Evolutionary conservation across 2,329 filamentous ascomycete species (phyloP), one percentile per base, ranked within the genome.

Genomic region (Colletotrichum sp.): DNA sequence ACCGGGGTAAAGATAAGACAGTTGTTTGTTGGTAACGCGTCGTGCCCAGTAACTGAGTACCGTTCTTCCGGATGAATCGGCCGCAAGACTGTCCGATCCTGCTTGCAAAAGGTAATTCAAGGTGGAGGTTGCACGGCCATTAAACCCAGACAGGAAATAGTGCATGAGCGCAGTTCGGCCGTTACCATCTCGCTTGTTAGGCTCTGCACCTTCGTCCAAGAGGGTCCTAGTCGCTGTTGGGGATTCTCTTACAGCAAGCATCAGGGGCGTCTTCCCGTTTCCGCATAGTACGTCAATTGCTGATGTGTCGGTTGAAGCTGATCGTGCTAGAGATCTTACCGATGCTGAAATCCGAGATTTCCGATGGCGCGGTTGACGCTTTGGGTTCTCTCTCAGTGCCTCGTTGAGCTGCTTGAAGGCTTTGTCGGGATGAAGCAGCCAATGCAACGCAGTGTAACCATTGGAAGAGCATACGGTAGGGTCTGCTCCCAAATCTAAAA

Each of bases 131-230:
- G 64, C 10, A 6, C 64, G 64, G 6, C 64, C 64, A 9, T 48
- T 52, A n/a, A 67, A 32, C 10, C 39, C 36, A 7, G n/a, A 14
- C 32, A 24, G 39, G 14, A 67, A 67, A n/a, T 28, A 67, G 39
- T 52, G 64, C 64, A 67, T 67, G 13, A 67, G 36, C 2, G 64
- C 36, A 67, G 64, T 67, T 9, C 64, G 64, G 14, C 64, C 39
- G 6, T n/a, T 48, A 26, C 36, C 21, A 36, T 67, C 64, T 21
- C 39, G 36, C 64, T 93, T 43, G 82, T 91, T 26, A 85, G 98
- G 5, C 88, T 98, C 3, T 98, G 98, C 83, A 89, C 98, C 76
- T 98, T 98, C 80, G 95, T 98, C 0, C 96, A 96, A 0, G 96
- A 99, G 85, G 98, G 96, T 0, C 98, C 98, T 52, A 1, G 64